Percentiles rank a stretch among this genome's conserved stretches.
Conservation (phyloP, 208 protist species). For the Acanthamoeba sp. region DNA sequence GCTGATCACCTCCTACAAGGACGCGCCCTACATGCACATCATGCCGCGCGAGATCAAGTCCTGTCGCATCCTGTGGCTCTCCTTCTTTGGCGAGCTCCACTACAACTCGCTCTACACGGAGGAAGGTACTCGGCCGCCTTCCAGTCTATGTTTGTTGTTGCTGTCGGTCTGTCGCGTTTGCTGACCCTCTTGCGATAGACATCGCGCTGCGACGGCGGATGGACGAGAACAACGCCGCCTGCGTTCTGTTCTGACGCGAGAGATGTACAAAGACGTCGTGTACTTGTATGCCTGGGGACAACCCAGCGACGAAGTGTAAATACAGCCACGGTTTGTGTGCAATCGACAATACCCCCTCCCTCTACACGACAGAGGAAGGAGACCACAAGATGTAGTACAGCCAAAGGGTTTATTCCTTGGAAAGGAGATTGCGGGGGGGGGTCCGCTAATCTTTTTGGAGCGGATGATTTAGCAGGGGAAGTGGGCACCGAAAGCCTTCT, state of each 20-base stretch:
- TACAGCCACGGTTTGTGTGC: too few relatives aligned
- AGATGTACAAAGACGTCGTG: too few relatives aligned
- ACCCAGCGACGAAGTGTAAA: not conserved
- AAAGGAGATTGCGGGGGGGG: too few relatives aligned
- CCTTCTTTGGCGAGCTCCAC: slow-evolving; percentile 70
- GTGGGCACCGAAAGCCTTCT: slow-evolving; percentile 28
- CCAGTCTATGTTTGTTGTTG: not conserved
- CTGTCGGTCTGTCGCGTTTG: not conserved
- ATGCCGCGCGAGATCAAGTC: slow-evolving; percentile 71
- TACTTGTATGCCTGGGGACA: too few relatives aligned
- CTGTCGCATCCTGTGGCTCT: slow-evolving; percentile 75
- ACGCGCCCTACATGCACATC: slow-evolving; percentile 68
- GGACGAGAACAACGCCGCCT: not conserved
- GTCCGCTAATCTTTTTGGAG: too few relatives aligned
- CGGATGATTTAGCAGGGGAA: slow-evolving; percentile 15
- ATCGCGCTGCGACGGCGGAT: slow-evolving; percentile 16
- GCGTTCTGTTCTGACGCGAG: not conserved
- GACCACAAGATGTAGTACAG: not conserved
- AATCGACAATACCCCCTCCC: too few relatives aligned
- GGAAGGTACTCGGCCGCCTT: slow-evolving; percentile 4
- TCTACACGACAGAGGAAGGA: not conserved
- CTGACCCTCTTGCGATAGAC: not conserved
- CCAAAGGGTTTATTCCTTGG: not conserved
- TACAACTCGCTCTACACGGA: slow-evolving; percentile 72
- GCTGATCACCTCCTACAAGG: slow-evolving; percentile 74